phyloP scores from a whole-genome alignment of 192 early-diverging fungal species.

The Coemansia sp. region DNA sequence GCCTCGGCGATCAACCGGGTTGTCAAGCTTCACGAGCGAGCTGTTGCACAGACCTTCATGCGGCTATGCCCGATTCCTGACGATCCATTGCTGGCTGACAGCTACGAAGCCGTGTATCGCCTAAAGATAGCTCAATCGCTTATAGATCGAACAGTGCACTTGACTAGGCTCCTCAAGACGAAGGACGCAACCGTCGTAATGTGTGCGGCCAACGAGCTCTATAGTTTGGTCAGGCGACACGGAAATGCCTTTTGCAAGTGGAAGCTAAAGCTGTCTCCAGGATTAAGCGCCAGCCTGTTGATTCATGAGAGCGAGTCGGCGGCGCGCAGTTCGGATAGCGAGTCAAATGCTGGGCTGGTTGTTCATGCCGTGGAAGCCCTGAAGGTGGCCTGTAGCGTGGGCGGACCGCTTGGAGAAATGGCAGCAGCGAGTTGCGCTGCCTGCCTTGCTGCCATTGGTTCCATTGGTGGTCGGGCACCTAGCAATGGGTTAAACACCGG shows the following conservation, averaged over 20 bases:
- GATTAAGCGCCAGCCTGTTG: not conserved
- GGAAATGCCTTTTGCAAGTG: slow-evolving; percentile 22
- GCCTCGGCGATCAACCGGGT: slow-evolving; percentile 29
- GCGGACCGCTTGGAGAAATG: slow-evolving; percentile 25
- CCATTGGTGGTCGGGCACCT: slow-evolving; percentile 14
- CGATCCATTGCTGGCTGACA: slow-evolving; percentile 32
- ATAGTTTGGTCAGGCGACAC: slow-evolving; percentile 17
- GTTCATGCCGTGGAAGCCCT: slow-evolving; percentile 13
- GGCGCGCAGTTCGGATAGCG: not conserved
- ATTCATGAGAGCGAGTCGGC: slow-evolving; percentile 1
- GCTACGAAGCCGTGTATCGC: slow-evolving; percentile 17
- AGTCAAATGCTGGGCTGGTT: slow-evolving; percentile 21
- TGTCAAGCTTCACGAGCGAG: slow-evolving; percentile 12
- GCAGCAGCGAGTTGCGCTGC: slow-evolving; percentile 44
- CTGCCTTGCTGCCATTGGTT: slow-evolving; percentile 39
- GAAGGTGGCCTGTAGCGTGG: slow-evolving; percentile 18
- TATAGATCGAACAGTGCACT: slow-evolving; percentile 13
- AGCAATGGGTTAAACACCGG: not conserved
- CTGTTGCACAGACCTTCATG: slow-evolving; percentile 13
- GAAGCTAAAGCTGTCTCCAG: slow-evolving; percentile 28
- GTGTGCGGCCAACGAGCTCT: slow-evolving; percentile 40
- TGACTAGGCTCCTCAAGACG: slow-evolving; percentile 32
- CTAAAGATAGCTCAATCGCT: slow-evolving; percentile 1
- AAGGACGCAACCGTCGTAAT: slow-evolving; percentile 35
- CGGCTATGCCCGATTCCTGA: slow-evolving; percentile 45